Evolutionary conservation across 306 rosid species (phyloP).

Genomic region (Trifolium repens): DNA sequence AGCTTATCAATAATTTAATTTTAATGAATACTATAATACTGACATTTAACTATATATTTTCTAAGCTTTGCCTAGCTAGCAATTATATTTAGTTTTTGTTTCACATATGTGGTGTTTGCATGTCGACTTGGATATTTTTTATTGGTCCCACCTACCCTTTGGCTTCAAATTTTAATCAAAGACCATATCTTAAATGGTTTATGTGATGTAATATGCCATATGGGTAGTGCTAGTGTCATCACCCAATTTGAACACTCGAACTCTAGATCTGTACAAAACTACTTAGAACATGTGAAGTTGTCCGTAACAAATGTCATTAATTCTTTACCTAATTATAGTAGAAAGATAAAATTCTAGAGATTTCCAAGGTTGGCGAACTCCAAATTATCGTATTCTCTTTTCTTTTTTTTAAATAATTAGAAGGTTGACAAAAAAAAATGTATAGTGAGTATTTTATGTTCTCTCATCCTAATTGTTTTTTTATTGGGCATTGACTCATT

Average conservation of each 20-base stretch:
- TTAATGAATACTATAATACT: background rate
- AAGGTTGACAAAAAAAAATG: too few relatives aligned
- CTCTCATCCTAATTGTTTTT: too few relatives aligned
- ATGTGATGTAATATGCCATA: constrained; percentile 31
- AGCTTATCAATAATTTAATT: constrained; percentile 22
- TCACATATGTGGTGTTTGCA: constrained; percentile 5
- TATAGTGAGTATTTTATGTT: too few relatives aligned
- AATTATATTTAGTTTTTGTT: background rate
- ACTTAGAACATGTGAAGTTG: background rate
- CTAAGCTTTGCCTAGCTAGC: constrained; percentile 5
- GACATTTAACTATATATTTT: constrained; percentile 20
- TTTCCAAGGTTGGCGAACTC: too few relatives aligned
- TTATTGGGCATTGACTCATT: too few relatives aligned
- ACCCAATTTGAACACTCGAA: background rate
- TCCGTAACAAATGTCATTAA: background rate
- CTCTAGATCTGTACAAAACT: background rate
- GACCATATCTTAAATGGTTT: constrained; percentile 6
- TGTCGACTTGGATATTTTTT: constrained; percentile 6
- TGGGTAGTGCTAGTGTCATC: constrained; percentile 9
- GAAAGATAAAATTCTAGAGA: background rate
- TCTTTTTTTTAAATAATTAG: too few relatives aligned
- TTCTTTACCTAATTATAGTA: background rate
- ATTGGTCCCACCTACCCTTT: constrained; percentile 1
- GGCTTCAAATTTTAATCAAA: constrained; percentile 17
- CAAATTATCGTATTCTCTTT: too few relatives aligned